Evolutionary conservation across 2,329 filamentous ascomycete species (phyloP).

Genomic region (Cadophora luteo-olivacea): DNA sequence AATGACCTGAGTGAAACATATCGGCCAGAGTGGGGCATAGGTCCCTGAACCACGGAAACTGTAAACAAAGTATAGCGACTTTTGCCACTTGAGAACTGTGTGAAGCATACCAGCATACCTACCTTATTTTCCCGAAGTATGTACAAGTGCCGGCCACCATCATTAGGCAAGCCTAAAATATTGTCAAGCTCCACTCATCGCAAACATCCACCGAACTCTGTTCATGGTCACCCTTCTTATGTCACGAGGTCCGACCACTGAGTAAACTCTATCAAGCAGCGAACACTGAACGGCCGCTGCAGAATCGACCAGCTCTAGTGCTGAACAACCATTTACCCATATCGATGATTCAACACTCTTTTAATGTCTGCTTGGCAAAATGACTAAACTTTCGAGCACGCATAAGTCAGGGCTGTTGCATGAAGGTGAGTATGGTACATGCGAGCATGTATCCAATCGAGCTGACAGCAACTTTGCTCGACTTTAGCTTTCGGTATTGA

Average conservation of each 20-base stretch:
- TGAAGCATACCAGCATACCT: neutral
- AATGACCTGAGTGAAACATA: neutral
- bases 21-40: neutral
- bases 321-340: neutral
- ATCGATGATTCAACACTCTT: neutral
- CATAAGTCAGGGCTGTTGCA: neutral
- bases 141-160: neutral
- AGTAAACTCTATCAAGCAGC: conserved; percentile 5
- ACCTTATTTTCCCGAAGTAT: neutral
- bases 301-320: neutral
- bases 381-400: neutral
- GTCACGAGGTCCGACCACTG: conserved; percentile 2
- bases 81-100: neutral
- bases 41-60: neutral
- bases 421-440: neutral
- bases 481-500: neutral
- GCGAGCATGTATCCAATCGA: neutral
- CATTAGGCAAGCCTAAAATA: neutral
- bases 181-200: neutral
- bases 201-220: conserved; percentile 3
- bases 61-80: neutral
- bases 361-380: neutral
- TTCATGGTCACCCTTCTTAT: neutral
- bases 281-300: neutral
- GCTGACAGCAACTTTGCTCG: neutral